Evolutionary conservation across 2,329 filamentous ascomycete species (phyloP), one percentile per base, ranked within the genome.

Genomic region (Bipolaris zeicola): DNA sequence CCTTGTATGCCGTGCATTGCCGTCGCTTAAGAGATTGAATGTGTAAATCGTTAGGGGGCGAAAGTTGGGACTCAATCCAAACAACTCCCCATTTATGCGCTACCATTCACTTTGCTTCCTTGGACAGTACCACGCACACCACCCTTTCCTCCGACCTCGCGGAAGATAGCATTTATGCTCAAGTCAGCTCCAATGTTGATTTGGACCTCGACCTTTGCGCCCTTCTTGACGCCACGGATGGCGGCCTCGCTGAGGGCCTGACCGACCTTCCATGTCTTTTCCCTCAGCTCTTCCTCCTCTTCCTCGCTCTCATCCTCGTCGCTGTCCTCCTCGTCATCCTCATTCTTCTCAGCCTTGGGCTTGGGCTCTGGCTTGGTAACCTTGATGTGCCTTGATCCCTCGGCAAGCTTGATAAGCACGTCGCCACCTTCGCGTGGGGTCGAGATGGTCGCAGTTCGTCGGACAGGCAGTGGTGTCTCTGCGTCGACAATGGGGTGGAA

Each of bases 201-300:
- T 75, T 92, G 96, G 52, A 98, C 88, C 83, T 99, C 95, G 64
- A 99, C 87, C 83, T 96, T 96, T 70, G 86, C 86, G 57, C 87
- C 89, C 81, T 94, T 92, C 87, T 94, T 94, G 67, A 96, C 86
- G 57, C 84, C 91, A 77, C 86, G 89, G 75, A 99, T 80, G 31
- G 89, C 90, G 10, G 91, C 89, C 82, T 99, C 95, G 58, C 92
- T 93, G 58, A 99, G 85, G 28, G 88, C 82, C 62, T 83, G 87
- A 67, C 91, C 90, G 45, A 92, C 85, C 84, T 96, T 96, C 92
- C 92, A 97, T 57, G 95, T 82, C 84, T 95, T 92, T 80, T 96
- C 90, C 63, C 93, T 85, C 71, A 88, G 84, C 80, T 97, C 93
- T 77, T 96, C 91, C 52, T 89, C 89, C 67, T 96, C 92, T 34